These are phyloP conservation scores for Beta macrorhiza DNA, from an alignment of 179 eudicot genomes.

Conservation along the genomic window DNA sequence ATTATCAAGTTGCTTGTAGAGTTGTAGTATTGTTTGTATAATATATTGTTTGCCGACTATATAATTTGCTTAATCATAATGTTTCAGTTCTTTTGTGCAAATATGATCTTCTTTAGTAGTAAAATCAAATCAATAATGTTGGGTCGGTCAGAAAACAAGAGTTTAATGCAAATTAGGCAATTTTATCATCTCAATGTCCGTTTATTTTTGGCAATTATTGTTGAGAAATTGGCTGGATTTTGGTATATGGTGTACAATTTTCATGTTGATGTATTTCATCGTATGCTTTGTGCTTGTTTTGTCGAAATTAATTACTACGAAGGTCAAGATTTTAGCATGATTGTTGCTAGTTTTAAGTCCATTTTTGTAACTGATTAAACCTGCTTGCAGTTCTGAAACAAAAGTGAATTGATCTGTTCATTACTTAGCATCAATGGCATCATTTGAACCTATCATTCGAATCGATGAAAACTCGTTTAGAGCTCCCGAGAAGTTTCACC, in stretches of 20 bases:
- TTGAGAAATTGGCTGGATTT: neutral
- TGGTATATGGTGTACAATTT: neutral
- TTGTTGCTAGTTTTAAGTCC: neutral
- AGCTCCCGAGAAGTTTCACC: slow-evolving; percentile 26
- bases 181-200: neutral
- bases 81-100: neutral
- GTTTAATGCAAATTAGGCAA: neutral
- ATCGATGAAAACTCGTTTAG: slow-evolving; percentile 28
- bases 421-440: slow-evolving; percentile 23
- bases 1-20: neutral
- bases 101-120: neutral
- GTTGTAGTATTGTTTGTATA: neutral
- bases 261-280: neutral
- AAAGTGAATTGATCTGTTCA: slow-evolving; percentile 8
- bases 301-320: neutral
- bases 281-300: neutral
- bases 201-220: neutral
- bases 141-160: neutral
- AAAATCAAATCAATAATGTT: neutral
- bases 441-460: slow-evolving; percentile 28
- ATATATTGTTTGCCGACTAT: neutral
- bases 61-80: neutral
- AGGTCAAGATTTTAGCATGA: neutral
- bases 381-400: slow-evolving; percentile 22
- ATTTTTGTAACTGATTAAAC: slow-evolving; percentile 4